phyloP scores from a whole-genome alignment of 1,284 basidiomycete species.

The Puccinia horiana region DNA sequence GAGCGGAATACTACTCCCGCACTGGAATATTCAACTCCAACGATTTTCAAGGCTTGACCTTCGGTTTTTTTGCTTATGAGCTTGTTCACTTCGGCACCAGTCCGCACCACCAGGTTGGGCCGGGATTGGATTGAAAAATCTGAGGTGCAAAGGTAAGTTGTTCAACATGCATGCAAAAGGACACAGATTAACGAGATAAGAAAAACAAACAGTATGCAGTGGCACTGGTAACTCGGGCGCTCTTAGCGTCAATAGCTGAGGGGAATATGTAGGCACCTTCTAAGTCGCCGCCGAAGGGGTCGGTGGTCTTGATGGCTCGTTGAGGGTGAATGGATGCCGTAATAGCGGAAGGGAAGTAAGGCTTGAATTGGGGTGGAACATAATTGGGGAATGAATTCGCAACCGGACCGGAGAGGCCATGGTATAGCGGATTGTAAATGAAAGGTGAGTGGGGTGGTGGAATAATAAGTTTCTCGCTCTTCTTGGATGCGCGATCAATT shows the following conservation, averaged over 20 bases:
- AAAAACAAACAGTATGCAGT: slow-evolving; percentile 42
- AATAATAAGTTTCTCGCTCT: slow-evolving; percentile 21
- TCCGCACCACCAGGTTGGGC: slow-evolving; percentile 22
- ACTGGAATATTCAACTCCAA: slow-evolving; percentile 33
- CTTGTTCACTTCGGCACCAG: slow-evolving; percentile 17
- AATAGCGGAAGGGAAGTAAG: slow-evolving; percentile 16
- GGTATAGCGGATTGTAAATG: background rate
- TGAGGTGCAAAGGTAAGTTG: background rate
- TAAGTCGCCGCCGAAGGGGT: slow-evolving; percentile 19
- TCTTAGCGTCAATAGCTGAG: slow-evolving; percentile 31
- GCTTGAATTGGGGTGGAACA: slow-evolving; percentile 23
- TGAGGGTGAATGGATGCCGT: background rate
- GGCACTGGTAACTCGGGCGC: slow-evolving; percentile 38
- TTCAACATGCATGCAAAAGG: background rate
- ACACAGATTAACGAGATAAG: background rate
- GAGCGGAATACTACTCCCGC: slow-evolving; percentile 17
- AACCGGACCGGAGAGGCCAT: slow-evolving; percentile 10
- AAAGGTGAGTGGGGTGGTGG: background rate
- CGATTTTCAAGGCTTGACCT: background rate
- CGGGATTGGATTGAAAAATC: slow-evolving; percentile 34
- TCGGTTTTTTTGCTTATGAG: slow-evolving; percentile 31
- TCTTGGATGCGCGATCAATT: slow-evolving; percentile 39
- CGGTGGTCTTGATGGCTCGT: background rate
- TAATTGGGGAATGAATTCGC: slow-evolving; percentile 39
- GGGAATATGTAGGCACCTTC: slow-evolving; percentile 39